phyloP scores from a whole-genome alignment of 2,329 filamentous ascomycete species.

The Cercospora brassicicola region DNA sequence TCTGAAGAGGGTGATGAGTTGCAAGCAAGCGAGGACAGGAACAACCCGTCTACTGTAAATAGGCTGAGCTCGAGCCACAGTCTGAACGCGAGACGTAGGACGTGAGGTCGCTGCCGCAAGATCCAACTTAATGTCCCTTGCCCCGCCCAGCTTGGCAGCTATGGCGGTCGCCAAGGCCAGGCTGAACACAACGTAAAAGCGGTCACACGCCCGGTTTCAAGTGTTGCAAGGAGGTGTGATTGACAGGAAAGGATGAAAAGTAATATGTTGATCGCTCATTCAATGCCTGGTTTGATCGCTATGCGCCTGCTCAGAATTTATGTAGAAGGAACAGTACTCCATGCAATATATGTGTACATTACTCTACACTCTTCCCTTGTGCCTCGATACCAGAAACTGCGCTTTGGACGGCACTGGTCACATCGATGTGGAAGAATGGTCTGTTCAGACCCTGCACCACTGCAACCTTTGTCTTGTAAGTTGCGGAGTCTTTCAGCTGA shows the following conservation, averaged over 20 bases:
- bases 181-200: neutral
- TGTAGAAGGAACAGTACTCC: neutral
- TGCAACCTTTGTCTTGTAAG: conserved; percentile 50
- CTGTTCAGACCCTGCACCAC: conserved; percentile 83
- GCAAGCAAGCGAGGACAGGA: neutral
- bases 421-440: conserved; percentile 90
- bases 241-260: neutral
- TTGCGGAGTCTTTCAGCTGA: conserved; percentile 50
- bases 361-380: conserved; percentile 7
- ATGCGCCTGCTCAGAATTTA: neutral
- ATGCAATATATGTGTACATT: neutral
- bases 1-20: too few species aligned
- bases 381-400: conserved; percentile 68
- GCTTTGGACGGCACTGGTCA: conserved; percentile 84
- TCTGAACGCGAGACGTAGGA: neutral
- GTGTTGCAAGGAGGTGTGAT: neutral
- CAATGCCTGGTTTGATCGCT: neutral
- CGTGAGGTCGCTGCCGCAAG: neutral
- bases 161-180: neutral
- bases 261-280: neutral
- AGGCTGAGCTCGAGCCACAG: neutral
- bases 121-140: neutral
- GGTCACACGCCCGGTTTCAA: neutral
- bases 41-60: neutral
- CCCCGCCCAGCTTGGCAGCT: neutral